phyloP scores from a whole-genome alignment of 768 basidiomycete genomes.

The Guyanaporus albipodus region DNA sequence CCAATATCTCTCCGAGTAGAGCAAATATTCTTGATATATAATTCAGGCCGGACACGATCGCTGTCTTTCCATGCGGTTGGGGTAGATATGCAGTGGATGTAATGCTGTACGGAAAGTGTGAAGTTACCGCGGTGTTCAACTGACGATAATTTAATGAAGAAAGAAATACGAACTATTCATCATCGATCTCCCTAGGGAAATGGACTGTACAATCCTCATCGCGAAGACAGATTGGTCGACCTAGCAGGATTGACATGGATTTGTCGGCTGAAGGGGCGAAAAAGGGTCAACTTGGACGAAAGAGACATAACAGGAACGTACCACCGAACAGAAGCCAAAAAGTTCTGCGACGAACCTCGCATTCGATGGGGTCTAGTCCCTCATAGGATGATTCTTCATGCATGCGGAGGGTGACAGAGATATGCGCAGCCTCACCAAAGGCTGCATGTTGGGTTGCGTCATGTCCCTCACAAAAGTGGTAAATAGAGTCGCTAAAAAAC shows the following conservation, averaged over 20 bases:
- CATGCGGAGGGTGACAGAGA: conserved; percentile 77
- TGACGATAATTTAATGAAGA: conserved; percentile 19
- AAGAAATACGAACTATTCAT: conserved; percentile 69
- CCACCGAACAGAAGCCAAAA: conserved; percentile 93
- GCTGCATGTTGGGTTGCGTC: conserved; percentile 85
- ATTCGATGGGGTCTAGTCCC: conserved; percentile 80
- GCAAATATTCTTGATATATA: conserved; percentile 85
- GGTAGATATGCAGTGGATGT: conserved; percentile 80
- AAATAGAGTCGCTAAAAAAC: conserved; percentile 63
- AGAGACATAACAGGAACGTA: conserved; percentile 32
- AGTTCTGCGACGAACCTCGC: conserved; percentile 76
- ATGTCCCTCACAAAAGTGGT: conserved; percentile 86
- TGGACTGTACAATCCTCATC: conserved; percentile 90
- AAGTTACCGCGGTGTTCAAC: conserved; percentile 24
- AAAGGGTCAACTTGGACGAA: background rate
- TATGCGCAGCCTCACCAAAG: conserved; percentile 82
- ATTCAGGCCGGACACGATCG: conserved; percentile 82
- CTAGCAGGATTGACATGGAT: conserved; percentile 82
- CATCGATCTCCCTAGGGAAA: conserved; percentile 84
- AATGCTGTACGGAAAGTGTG: conserved; percentile 47
- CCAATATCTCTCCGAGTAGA: conserved; percentile 79
- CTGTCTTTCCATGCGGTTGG: conserved; percentile 84
- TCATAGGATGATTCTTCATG: conserved; percentile 85
- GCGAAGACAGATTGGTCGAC: conserved; percentile 78
- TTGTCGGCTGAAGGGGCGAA: conserved; percentile 62